Conservation (phyloP, 352 stramenopile genomes). For the Pythium scleroteichum region DNA sequence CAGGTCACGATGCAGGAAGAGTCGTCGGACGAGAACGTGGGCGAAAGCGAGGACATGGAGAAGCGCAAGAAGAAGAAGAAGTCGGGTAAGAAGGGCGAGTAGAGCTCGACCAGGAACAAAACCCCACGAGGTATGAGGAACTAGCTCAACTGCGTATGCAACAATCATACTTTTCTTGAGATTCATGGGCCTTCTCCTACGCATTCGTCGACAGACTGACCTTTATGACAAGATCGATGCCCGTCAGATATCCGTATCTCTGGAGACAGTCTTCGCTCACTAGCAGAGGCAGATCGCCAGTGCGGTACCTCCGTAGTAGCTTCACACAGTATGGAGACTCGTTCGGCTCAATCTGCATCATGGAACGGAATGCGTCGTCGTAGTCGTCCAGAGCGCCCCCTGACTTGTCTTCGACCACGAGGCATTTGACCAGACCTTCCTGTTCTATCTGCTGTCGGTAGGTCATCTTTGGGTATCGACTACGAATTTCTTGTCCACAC, state of each 20-base stretch:
- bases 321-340: conserved; percentile 24
- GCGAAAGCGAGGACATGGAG: conserved; percentile 5
- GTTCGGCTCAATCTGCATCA: conserved; percentile 14
- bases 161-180: too few species aligned
- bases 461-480: conserved; percentile 2
- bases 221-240: conserved; percentile 11
- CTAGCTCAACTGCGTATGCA: too few species aligned
- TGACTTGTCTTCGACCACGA: conserved; percentile 11
- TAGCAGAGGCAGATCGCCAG: conserved; percentile 4
- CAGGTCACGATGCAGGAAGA: neutral
- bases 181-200: too few species aligned
- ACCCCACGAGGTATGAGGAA: too few species aligned
- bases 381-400: conserved; percentile 16
- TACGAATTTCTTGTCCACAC: conserved; percentile 13
- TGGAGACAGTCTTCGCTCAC: conserved; percentile 8
- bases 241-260: conserved; percentile 10
- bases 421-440: conserved; percentile 25
- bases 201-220: neutral
- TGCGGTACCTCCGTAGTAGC: conserved; percentile 5
- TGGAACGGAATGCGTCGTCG: conserved; percentile 11
- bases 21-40: neutral
- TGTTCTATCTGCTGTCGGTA: conserved; percentile 10
- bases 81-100: conserved; percentile 6
- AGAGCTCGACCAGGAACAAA: too few species aligned
- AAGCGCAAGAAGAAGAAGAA: conserved; percentile 17